These are phyloP conservation scores for Pyracantha coccinea DNA, from an alignment of 331 rosid genomes.

Conservation along the genomic window DNA sequence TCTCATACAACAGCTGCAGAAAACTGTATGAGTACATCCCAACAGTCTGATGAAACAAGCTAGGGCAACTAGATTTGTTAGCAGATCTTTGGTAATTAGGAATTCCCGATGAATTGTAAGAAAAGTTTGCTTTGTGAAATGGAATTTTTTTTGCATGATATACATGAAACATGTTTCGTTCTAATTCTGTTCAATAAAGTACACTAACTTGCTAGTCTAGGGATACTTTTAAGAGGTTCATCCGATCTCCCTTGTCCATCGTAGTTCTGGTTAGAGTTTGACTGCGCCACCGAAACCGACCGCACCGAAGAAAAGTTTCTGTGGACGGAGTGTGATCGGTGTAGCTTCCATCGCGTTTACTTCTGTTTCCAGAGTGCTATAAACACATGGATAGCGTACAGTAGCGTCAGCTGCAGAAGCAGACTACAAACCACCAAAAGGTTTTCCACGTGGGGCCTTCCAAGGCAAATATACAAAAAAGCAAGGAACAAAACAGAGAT, in stretches of 20 bases:
- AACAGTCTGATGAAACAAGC: not conserved
- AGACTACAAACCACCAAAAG: not conserved
- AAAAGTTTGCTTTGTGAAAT: not conserved
- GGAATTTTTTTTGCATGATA: not conserved
- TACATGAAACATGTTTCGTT: not conserved
- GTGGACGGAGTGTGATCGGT: not conserved
- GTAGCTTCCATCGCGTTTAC: not conserved
- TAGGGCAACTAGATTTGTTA: not conserved
- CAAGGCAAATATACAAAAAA: not conserved
- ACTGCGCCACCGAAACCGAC: not conserved
- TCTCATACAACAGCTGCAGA: not conserved
- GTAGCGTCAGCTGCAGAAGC: not conserved
- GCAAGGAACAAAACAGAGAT: conserved; percentile 12
- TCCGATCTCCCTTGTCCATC: not conserved
- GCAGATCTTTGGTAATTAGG: not conserved
- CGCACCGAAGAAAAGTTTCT: not conserved
- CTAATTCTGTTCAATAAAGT: not conserved
- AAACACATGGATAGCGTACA: not conserved
- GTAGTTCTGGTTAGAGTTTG: not conserved
- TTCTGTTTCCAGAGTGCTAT: not conserved
- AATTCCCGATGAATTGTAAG: not conserved
- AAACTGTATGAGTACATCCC: not conserved
- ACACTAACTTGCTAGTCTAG: not conserved
- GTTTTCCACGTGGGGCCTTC: not conserved
- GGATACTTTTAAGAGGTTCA: not conserved